Conservation (phyloP, 1,139 yeast species). For the Zygosaccharomyces pseudobailii region DNA sequence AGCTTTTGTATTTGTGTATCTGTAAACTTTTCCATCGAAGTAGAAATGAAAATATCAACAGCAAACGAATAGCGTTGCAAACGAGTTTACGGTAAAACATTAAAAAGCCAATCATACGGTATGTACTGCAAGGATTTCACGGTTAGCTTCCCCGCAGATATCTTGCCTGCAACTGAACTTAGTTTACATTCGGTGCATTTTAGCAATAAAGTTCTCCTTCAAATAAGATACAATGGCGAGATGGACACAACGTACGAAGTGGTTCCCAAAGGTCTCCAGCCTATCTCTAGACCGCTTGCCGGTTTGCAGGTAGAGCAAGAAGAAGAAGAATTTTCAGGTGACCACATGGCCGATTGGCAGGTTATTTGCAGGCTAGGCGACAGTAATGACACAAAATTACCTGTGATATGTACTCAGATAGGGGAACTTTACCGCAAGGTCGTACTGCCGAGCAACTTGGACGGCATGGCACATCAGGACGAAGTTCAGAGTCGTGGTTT, state of each 20-base stretch:
- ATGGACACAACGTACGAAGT: constrained; percentile 39
- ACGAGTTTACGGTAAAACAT: not conserved
- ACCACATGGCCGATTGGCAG: constrained; percentile 27
- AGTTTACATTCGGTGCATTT: constrained; percentile 24
- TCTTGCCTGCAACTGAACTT: constrained; percentile 9
- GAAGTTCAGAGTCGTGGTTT: constrained; percentile 22
- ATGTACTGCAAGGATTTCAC: constrained; percentile 15
- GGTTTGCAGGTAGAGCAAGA: constrained; percentile 16
- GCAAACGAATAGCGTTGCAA: not conserved
- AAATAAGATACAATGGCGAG: constrained; percentile 39
- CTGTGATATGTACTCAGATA: constrained; percentile 29
- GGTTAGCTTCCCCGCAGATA: constrained; percentile 9
- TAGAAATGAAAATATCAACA: not conserved
- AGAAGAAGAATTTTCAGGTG: constrained; percentile 17
- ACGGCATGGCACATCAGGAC: constrained; percentile 5
- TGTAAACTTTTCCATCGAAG: not conserved
- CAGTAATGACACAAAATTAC: constrained; percentile 29
- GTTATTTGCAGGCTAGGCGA: constrained; percentile 30
- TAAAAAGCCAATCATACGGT: not conserved
- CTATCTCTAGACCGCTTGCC: constrained; percentile 18
- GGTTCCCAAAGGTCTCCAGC: constrained; percentile 23
- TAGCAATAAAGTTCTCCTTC: constrained; percentile 32
- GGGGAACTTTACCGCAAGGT: constrained; percentile 27
- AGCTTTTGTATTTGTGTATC: not conserved
- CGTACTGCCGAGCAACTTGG: constrained; percentile 19